Conservation (phyloP, 805 yeast species). For the Yarrowia sp. region DNA sequence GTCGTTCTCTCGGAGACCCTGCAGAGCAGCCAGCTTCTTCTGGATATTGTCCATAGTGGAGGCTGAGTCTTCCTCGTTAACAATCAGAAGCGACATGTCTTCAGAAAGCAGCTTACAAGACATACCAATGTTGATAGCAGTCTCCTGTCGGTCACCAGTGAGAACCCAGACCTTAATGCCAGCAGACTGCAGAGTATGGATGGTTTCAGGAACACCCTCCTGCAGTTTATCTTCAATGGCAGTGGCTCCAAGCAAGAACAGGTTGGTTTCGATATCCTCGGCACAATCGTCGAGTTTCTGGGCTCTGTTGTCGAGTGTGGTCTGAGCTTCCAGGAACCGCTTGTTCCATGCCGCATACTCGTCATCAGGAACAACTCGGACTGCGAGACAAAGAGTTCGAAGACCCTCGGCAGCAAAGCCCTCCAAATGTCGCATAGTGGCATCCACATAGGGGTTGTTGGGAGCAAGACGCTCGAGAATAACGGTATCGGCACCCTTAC, state of each 20-base stretch:
- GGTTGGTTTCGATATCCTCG: conserved; percentile 74
- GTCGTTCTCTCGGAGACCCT: conserved; percentile 46
- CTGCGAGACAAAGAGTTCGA: conserved; percentile 89
- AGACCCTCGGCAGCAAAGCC: conserved; percentile 96
- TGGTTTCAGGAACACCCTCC: conserved; percentile 98
- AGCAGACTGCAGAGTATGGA: conserved; percentile 90
- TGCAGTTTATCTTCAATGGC: conserved; percentile 97
- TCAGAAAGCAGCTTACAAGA: conserved; percentile 90
- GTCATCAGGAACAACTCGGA: conserved; percentile 69
- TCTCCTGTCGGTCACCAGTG: conserved; percentile 98
- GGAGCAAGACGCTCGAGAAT: conserved; percentile 77
- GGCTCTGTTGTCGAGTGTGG: conserved; percentile 70
- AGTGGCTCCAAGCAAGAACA: conserved; percentile 88
- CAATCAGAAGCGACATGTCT: conserved; percentile 88
- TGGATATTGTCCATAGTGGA: conserved; percentile 70
- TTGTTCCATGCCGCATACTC: conserved; percentile 73
- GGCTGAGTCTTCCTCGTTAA: conserved; percentile 79
- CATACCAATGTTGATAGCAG: conserved; percentile 98
- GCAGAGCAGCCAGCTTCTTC: conserved; percentile 72
- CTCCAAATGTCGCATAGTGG: conserved; percentile 83
- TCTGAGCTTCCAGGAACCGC: conserved; percentile 72
- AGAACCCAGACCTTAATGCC: conserved; percentile 97
- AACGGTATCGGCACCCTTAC: conserved; percentile 98
- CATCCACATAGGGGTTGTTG: conserved; percentile 71
- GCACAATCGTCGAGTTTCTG: conserved; percentile 83